Base-by-base conservation (phyloP, 768 basidiomycete species). In the Phylloporus arenicola region DNA sequence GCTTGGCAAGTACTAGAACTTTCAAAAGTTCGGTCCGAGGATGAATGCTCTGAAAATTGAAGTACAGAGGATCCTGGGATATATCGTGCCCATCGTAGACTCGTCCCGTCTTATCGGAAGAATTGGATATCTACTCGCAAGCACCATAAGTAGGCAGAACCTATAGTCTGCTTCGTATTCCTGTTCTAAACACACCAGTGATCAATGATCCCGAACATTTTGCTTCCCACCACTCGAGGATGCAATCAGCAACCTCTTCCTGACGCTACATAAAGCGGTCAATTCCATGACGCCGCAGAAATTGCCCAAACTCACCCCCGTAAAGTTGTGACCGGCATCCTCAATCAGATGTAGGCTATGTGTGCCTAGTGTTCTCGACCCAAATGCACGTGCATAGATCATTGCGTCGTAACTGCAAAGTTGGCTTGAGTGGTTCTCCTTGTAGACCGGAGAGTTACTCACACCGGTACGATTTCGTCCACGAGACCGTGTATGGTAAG, bases 291-390 rank as follows among this genome's bases (percentile, higher is more conserved):
- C n/a, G 25, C 22, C 16, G 29, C 13, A 20, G 34, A 44, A 24
- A 31, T 31, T 27, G 10, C 6, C 27, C 30, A 45, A 24, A 29
- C 6, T 22, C 51, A 78, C 77, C 20, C 83, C 81, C 20, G 79
- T 81, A 58, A 83, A 86, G 66, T 90, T 91, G 61, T 91, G 89
- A 68, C 89, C 87, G 8, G 83, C 86, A 39, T 76, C 77, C 63
- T 91, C 89, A 34, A 88, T 68, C 22, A 85, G 70, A 60, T 83
- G 77, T 22, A 91, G 70, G 16, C 73, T 82, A 62, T 89, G 86
- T 7, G 85, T 87, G 42, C 87, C 89, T 19, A 82, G 78, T 13
- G 58, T 57, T 49, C 86, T 75, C 29, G 66, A 59, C 27, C 82
- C 76, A 41, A 87, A 72, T 1, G 79, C 79, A 14, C 77, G 72